Conservation (phyloP, 345 rosid species). For the Melastoma malabathricum region DNA sequence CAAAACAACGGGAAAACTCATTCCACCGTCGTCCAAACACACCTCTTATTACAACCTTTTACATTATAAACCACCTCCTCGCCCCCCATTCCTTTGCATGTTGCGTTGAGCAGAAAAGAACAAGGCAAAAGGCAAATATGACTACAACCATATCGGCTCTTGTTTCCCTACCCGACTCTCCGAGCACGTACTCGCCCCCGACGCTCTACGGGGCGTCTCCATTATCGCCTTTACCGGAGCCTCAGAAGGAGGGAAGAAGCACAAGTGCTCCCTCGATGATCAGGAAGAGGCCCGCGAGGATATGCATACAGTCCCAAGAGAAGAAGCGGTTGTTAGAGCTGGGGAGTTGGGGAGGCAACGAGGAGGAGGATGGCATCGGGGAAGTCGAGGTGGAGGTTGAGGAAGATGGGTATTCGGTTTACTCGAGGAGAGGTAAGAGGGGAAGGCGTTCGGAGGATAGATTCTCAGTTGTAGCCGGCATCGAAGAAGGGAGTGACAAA, state of each 20-base stretch:
- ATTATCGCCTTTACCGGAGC: conserved; percentile 1
- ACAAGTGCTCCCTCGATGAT: conserved; percentile 8
- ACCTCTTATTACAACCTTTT: too few species aligned
- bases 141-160: too few species aligned
- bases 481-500: conserved; percentile 13
- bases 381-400: conserved; percentile 18
- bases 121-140: too few species aligned
- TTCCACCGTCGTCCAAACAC: too few species aligned
- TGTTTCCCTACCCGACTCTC: conserved; percentile 12
- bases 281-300: conserved; percentile 33
- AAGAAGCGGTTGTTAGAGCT: neutral
- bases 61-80: neutral
- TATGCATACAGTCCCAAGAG: conserved; percentile 15
- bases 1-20: too few species aligned
- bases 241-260: conserved; percentile 3
- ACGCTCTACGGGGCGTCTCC: conserved; percentile 14
- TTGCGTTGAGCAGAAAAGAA: too few species aligned
- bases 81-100: neutral
- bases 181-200: conserved; percentile 23
- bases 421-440: conserved; percentile 33
- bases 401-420: conserved; percentile 27
- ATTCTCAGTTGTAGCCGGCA: conserved; percentile 16
- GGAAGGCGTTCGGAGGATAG: conserved; percentile 34
- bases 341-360: conserved; percentile 2
- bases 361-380: conserved; percentile 3